Percentiles rank a stretch among this genome's conserved stretches.
Conservation (phyloP, 179 eudicot species). For the Beta lomatogona region DNA sequence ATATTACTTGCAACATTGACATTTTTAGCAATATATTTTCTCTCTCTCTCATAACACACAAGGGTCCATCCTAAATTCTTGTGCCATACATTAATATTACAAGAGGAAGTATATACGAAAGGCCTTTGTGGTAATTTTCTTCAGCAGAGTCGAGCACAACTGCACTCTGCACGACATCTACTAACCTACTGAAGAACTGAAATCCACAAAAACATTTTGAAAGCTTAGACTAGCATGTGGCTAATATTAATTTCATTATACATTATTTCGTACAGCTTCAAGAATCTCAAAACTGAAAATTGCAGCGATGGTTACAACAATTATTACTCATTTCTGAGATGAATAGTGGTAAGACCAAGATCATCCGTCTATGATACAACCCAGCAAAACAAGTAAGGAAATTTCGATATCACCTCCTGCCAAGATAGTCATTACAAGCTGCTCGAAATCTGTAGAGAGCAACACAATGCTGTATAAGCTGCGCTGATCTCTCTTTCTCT, state of each 20-base stretch:
- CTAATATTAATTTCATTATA: too few species aligned
- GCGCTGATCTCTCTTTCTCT: not conserved
- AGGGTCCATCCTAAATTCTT: not conserved
- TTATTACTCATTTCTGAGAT: not conserved
- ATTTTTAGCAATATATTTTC: too few species aligned
- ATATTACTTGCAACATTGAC: too few species aligned
- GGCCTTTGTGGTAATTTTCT: not conserved
- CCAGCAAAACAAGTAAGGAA: not conserved
- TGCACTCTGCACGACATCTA: not conserved
- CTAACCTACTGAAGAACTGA: not conserved
- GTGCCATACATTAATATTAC: not conserved
- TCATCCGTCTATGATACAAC: not conserved
- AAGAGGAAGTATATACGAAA: not conserved
- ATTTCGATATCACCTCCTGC: constrained; percentile 2
- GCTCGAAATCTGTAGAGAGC: not conserved
- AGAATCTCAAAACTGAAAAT: too few species aligned
- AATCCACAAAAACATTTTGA: not conserved
- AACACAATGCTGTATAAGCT: not conserved
- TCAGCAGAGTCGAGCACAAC: not conserved
- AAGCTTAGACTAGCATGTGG: too few species aligned
- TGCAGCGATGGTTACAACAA: not conserved
- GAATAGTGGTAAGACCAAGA: not conserved
- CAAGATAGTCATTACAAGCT: not conserved
- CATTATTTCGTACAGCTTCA: too few species aligned
- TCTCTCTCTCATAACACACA: too few species aligned